Conservation (phyloP, 352 stramenopile genomes). For the Phytophthora niederhauseri region DNA sequence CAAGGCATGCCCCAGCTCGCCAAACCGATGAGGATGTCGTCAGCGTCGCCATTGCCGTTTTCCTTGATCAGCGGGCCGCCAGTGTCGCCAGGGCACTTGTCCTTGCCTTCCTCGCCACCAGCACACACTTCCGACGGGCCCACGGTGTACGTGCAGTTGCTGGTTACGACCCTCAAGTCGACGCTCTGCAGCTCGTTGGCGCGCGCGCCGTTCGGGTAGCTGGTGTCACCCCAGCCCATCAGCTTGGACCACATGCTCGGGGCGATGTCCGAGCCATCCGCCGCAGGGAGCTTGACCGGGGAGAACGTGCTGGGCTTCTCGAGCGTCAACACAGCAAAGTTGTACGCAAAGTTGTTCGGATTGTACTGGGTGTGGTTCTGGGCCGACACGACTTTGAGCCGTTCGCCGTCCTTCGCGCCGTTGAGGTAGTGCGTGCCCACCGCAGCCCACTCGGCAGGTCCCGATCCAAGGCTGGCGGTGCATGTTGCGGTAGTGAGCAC, state of each 20-base stretch:
- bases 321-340: slow-evolving; percentile 53
- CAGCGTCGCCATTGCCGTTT: background rate
- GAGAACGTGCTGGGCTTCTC: slow-evolving; percentile 30
- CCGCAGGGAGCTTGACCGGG: slow-evolving; percentile 35
- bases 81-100: background rate
- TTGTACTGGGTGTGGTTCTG: slow-evolving; percentile 11
- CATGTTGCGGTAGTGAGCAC: slow-evolving; percentile 22
- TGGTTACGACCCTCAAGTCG: too few species aligned
- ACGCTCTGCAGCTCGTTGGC: too few species aligned
- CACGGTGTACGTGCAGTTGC: too few species aligned
- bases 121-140: background rate
- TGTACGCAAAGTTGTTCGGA: slow-evolving; percentile 14
- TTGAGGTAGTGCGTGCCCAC: slow-evolving; percentile 28
- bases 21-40: slow-evolving; percentile 1
- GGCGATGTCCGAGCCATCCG: slow-evolving; percentile 32
- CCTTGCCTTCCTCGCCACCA: background rate
- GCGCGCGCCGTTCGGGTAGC: slow-evolving; percentile 1
- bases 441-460: slow-evolving; percentile 4
- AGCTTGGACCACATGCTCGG: slow-evolving; percentile 29
- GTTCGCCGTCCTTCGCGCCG: slow-evolving; percentile 25
- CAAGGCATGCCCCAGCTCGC: background rate
- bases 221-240: slow-evolving; percentile 39
- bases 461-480: background rate
- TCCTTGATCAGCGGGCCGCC: background rate
- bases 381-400: slow-evolving; percentile 15